phyloP scores from a whole-genome alignment of 805 yeast species.

The Alloascoidea africana region DNA sequence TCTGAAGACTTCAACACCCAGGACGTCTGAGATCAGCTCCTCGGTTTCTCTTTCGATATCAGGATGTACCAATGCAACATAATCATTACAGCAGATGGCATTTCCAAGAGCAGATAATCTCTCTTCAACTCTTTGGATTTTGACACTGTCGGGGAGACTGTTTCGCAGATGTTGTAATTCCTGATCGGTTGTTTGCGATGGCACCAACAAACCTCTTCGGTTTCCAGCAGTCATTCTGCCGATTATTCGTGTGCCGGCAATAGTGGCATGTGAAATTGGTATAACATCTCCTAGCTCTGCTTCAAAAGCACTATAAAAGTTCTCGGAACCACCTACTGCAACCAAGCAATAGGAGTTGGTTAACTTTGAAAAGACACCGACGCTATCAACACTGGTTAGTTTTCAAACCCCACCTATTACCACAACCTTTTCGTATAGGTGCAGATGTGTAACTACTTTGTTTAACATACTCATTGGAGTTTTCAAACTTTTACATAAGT shows the following conservation, averaged over 20 bases:
- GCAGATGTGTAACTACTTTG: background rate
- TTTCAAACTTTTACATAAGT: slow-evolving; percentile 39
- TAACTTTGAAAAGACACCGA: slow-evolving; percentile 88
- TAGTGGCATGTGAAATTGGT: slow-evolving; percentile 94
- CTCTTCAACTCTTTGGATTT: slow-evolving; percentile 96
- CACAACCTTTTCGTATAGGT: slow-evolving; percentile 20
- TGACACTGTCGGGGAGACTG: slow-evolving; percentile 87
- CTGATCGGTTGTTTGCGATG: slow-evolving; percentile 96
- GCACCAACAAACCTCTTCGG: slow-evolving; percentile 93
- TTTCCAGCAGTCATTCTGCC: slow-evolving; percentile 98
- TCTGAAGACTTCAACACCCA: slow-evolving; percentile 98
- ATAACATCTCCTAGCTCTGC: slow-evolving; percentile 94
- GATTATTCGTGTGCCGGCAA: slow-evolving; percentile 94
- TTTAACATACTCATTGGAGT: slow-evolving; percentile 50
- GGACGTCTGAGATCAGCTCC: slow-evolving; percentile 92
- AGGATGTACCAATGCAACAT: slow-evolving; percentile 97
- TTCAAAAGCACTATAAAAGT: slow-evolving; percentile 85
- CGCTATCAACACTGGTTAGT: slow-evolving; percentile 20
- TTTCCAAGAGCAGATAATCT: slow-evolving; percentile 93
- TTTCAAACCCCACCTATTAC: background rate
- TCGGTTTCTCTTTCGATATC: slow-evolving; percentile 99
- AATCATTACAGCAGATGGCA: slow-evolving; percentile 96
- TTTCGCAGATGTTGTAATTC: slow-evolving; percentile 96
- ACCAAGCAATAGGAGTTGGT: slow-evolving; percentile 94
- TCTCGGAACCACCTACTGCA: slow-evolving; percentile 91